These are phyloP conservation scores for Jimgerdemannia lactiflua DNA, from an alignment of 192 early-diverging fungal genomes.

Conservation along the genomic window DNA sequence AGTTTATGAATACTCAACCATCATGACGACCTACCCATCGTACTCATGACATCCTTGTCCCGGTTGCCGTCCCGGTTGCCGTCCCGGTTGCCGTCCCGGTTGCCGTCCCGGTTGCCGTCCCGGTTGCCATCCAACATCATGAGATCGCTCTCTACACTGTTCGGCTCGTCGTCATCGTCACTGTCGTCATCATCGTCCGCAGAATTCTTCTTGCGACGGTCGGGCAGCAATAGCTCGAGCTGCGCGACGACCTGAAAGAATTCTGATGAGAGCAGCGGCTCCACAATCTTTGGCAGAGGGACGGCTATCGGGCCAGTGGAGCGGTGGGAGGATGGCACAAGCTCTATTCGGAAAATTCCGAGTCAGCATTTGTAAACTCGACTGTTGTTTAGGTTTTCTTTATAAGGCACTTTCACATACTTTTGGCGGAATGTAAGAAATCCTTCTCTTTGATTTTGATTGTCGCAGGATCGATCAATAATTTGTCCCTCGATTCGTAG, in stretches of 20 bases:
- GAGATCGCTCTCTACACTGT: too few relatives aligned
- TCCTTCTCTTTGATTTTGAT: conserved; percentile 57
- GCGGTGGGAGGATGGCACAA: conserved; percentile 43
- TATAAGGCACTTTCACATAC: conserved; percentile 4
- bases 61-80: too few relatives aligned
- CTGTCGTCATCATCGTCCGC: conserved; percentile 10
- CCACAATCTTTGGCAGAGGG: conserved; percentile 38
- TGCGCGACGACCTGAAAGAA: conserved; percentile 13
- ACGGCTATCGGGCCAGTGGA: conserved; percentile 35
- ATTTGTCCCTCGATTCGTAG: conserved; percentile 54
- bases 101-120: too few relatives aligned
- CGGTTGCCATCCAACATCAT: too few relatives aligned
- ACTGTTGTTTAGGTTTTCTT: too few relatives aligned
- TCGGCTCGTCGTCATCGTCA: too few relatives aligned
- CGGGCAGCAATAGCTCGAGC: conserved; percentile 20
- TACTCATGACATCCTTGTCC: too few relatives aligned
- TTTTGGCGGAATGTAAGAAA: conserved; percentile 44
- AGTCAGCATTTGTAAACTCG: background rate
- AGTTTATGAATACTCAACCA: too few relatives aligned
- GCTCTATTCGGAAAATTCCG: too few relatives aligned
- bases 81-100: too few relatives aligned
- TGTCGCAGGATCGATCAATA: conserved; percentile 40
- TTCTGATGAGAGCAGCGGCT: conserved; percentile 30
- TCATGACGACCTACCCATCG: too few relatives aligned
- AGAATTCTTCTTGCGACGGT: conserved; percentile 2